Evolutionary conservation across 2,329 filamentous ascomycete genomes (phyloP).

Genomic region (Verticillium alfalfae): DNA sequence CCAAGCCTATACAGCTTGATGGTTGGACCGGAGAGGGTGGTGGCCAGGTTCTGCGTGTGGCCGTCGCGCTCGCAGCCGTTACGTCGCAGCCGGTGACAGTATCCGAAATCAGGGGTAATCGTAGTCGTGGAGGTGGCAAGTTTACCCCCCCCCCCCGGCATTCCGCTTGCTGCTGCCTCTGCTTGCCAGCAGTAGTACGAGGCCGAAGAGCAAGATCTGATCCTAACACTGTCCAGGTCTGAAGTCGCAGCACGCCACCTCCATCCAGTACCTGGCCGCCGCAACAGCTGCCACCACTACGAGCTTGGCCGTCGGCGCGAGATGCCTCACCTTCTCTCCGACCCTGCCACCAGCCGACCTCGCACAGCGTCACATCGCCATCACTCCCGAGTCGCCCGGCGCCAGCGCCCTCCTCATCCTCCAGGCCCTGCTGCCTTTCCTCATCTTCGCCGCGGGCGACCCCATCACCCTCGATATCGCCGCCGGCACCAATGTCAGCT

Average conservation of each 20-base stretch:
- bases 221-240: slow-evolving; percentile 19
- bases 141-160: not conserved
- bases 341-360: slow-evolving; percentile 29
- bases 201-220: not conserved
- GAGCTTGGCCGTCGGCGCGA: slow-evolving; percentile 46
- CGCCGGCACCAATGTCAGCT: slow-evolving; percentile 55
- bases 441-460: slow-evolving; percentile 35
- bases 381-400: slow-evolving; percentile 42
- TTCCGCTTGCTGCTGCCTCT: not conserved
- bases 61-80: slow-evolving; percentile 50
- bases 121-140: slow-evolving; percentile 17
- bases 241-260: slow-evolving; percentile 54
- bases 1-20: slow-evolving; percentile 42
- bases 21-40: slow-evolving; percentile 56
- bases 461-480: slow-evolving; percentile 45
- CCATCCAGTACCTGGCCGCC: slow-evolving; percentile 47
- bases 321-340: slow-evolving; percentile 42
- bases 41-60: slow-evolving; percentile 54
- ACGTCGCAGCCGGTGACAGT: slow-evolving; percentile 48
- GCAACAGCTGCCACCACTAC: slow-evolving; percentile 44
- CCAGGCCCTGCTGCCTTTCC: slow-evolving; percentile 54
- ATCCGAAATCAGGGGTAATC: slow-evolving; percentile 49
- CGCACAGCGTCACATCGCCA: slow-evolving; percentile 36
- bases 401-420: slow-evolving; percentile 53
- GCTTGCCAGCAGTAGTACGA: not conserved